Conservation (phyloP, 352 stramenopile species). For the Phytophthora chlamydospora region DNA sequence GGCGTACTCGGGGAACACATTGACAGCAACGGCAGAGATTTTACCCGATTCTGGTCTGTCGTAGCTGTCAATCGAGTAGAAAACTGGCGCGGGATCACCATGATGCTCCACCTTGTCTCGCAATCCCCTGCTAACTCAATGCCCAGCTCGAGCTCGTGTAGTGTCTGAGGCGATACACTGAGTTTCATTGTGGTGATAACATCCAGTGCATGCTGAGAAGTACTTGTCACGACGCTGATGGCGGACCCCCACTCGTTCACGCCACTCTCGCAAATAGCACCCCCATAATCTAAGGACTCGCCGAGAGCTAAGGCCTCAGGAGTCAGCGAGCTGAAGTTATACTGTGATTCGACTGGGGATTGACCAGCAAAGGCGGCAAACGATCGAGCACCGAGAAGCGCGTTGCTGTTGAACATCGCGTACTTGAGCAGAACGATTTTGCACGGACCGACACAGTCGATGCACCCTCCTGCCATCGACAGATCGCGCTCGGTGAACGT, state of each 20-base stretch:
- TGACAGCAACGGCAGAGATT: constrained; percentile 18
- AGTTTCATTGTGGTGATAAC: neutral
- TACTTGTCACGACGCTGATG: neutral
- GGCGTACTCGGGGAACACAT: constrained; percentile 14
- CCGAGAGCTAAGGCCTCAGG: too few relatives aligned
- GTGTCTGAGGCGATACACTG: constrained; percentile 6
- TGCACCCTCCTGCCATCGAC: constrained; percentile 13
- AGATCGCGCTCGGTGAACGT: constrained; percentile 12
- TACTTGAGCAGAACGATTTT: constrained; percentile 13
- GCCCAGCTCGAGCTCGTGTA: constrained; percentile 14
- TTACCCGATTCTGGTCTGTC: constrained; percentile 4
- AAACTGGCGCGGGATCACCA: constrained; percentile 14
- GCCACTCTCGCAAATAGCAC: too few relatives aligned
- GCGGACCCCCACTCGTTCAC: too few relatives aligned
- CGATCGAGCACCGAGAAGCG: neutral
- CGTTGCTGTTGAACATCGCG: neutral
- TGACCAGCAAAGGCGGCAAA: too few relatives aligned
- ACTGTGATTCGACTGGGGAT: constrained; percentile 3
- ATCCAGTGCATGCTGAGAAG: constrained; percentile 3
- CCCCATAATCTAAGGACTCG: too few relatives aligned
- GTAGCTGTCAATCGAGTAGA: neutral
- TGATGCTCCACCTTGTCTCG: constrained; percentile 13
- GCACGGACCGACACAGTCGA: constrained; percentile 4
- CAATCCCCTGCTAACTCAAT: constrained; percentile 6
- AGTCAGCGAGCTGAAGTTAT: too few relatives aligned